Evolutionary conservation across 495 filamentous ascomycete species (phyloP), one percentile per base, ranked within the genome.

Genomic region (Aspergillus panamensis): DNA sequence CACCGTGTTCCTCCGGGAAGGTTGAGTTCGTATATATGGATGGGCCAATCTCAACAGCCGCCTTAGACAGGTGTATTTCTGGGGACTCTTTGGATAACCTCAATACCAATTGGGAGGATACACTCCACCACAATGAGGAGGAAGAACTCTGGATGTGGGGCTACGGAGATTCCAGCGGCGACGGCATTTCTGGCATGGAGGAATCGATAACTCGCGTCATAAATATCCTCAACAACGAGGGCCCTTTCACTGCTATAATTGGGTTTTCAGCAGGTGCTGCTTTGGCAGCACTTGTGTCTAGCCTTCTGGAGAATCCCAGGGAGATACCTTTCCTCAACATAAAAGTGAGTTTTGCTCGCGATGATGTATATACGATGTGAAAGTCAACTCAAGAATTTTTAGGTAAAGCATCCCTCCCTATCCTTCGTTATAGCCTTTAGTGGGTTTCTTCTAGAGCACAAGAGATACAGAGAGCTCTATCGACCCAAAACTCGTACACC

Each of bases 11-110:
- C 21, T 10, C 48, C 2, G 48, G 29, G 48, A 32, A 16, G 13
- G 48, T 50, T 29, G 48, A 50, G 25, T 50, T 50, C 21, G 21
- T 50, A 29, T 50, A 50, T n/a, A 10, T 50, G 14, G 48, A 50
- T 21, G 48, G 48, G 1, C 48, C 48, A 32, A 50, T 32, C 48
- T 25, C 48, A 8, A 32, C 29, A 1, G 14, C 48, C 48, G 21
- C 35, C n/a, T 39, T 39, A 8, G 35, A 39, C 35, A 39, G 35
- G 7, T 39, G 35, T 39, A 39, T 8, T 2, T 39, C 35, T 3
- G 8, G 35, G 7, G 35, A 39, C 35, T 39, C 35, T 39, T 39
- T 39, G 35, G 35, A 39, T 39, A 39, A 12, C n/a, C 2, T 39
- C 35, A 39, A 39, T 7, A 3, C 3, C 35, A n/a, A n/a, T 39